Percentiles rank a stretch among this genome's conserved stretches.
Evolutionary conservation across 148 eudicot species (phyloP).

Genomic region (Drosera capensis): DNA sequence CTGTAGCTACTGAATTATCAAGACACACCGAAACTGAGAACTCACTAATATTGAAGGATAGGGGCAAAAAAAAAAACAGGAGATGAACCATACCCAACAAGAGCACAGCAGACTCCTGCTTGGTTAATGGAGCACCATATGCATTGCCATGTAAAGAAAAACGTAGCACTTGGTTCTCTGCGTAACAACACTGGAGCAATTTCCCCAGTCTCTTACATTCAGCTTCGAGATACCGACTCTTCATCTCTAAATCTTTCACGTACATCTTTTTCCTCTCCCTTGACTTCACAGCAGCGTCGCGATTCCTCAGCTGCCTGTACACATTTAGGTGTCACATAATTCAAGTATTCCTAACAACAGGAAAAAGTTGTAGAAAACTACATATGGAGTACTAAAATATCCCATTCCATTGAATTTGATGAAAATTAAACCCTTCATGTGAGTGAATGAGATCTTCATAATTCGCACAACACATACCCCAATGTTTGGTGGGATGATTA

Average conservation of each 20-base stretch:
- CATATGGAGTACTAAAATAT: background rate
- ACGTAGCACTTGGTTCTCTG: slow-evolving; percentile 83
- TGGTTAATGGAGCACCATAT: slow-evolving; percentile 65
- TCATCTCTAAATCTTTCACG: slow-evolving; percentile 75
- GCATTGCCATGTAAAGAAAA: slow-evolving; percentile 58
- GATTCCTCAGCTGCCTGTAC: slow-evolving; percentile 69
- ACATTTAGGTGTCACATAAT: no score
- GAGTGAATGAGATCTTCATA: no score
- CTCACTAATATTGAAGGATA: background rate
- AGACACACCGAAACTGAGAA: no score
- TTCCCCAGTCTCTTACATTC: slow-evolving; percentile 80
- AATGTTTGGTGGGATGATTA: no score
- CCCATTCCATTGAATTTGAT: no score
- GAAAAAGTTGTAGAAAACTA: background rate
- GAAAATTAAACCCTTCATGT: no score
- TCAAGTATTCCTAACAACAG: background rate
- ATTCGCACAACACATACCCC: no score
- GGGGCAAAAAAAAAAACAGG: background rate
- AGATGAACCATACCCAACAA: slow-evolving; percentile 57
- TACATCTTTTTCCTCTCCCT: slow-evolving; percentile 90
- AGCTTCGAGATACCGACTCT: slow-evolving; percentile 72
- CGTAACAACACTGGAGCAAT: slow-evolving; percentile 67
- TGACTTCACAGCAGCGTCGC: slow-evolving; percentile 86
- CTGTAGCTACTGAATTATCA: no score
- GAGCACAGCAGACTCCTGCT: slow-evolving; percentile 99